Conservation (phyloP, 1,284 basidiomycete genomes). For the Tausonia pullulans region DNA sequence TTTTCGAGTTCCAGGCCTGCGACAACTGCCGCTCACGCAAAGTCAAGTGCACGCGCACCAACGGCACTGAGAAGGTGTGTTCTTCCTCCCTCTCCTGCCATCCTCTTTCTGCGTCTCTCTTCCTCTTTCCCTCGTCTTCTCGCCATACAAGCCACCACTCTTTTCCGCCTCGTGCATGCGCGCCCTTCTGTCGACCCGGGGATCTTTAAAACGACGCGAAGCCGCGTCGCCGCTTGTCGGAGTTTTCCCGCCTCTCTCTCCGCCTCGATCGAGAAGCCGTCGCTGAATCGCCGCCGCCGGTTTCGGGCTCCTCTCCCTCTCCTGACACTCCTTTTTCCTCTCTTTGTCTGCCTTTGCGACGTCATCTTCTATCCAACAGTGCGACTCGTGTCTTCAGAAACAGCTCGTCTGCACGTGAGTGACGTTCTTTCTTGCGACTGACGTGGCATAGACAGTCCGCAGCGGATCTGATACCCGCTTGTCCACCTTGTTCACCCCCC, state of each 20-base stretch:
- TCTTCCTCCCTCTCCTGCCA: background rate
- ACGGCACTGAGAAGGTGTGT: background rate
- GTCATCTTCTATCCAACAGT: background rate
- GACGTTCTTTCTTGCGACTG: background rate
- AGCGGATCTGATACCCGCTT: too few relatives aligned
- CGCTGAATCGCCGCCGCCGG: too few relatives aligned
- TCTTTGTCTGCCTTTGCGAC: background rate
- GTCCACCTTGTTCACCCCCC: background rate
- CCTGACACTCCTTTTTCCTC: background rate
- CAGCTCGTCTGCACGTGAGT: constrained; percentile 14
- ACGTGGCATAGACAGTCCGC: background rate
- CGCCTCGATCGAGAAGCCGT: too few relatives aligned
- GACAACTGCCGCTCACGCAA: constrained; percentile 11
- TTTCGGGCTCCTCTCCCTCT: too few relatives aligned
- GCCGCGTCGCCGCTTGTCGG: too few relatives aligned
- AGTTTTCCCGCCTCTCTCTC: too few relatives aligned
- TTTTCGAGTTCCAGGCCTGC: constrained; percentile 1
- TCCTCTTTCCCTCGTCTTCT: background rate
- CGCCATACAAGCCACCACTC: too few relatives aligned
- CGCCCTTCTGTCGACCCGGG: too few relatives aligned
- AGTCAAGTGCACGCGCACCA: constrained; percentile 10
- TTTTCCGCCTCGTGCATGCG: too few relatives aligned
- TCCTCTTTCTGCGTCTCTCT: background rate
- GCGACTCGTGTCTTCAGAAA: constrained; percentile 12
- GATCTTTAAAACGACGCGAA: too few relatives aligned